These are phyloP conservation scores for Nemania diffusa DNA, from an alignment of 2,329 filamentous ascomycete species.

Conservation along the genomic window DNA sequence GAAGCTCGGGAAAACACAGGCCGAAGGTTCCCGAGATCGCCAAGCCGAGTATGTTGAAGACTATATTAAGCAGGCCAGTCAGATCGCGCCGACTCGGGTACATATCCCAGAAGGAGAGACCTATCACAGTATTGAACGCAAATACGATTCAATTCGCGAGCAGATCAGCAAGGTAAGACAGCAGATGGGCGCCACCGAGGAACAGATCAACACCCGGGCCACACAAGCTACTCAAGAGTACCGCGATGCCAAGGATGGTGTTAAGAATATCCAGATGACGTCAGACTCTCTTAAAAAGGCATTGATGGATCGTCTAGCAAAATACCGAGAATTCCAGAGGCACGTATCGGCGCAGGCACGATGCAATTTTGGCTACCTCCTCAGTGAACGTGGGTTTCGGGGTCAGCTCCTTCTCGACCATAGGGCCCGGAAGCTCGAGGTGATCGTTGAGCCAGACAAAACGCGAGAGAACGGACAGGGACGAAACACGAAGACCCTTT, in stretches of 20 bases:
- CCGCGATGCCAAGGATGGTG: slow-evolving; percentile 54
- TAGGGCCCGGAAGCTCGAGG: slow-evolving; percentile 74
- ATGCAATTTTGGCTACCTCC: slow-evolving; percentile 85
- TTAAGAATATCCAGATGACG: slow-evolving; percentile 57
- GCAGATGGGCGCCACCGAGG: slow-evolving; percentile 70
- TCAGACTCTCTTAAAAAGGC: slow-evolving; percentile 63
- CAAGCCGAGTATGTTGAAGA: slow-evolving; percentile 61
- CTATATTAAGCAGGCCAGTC: slow-evolving; percentile 65
- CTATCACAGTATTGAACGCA: slow-evolving; percentile 62
- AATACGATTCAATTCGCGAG: slow-evolving; percentile 64
- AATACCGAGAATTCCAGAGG: slow-evolving; percentile 84
- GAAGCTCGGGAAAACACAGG: slow-evolving; percentile 56
- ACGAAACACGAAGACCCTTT: slow-evolving; percentile 89
- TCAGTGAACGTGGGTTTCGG: slow-evolving; percentile 89
- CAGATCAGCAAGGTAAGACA: slow-evolving; percentile 68
- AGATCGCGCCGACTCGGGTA: slow-evolving; percentile 66
- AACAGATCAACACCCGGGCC: slow-evolving; percentile 68
- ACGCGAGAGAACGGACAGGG: slow-evolving; percentile 76
- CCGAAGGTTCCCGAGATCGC: slow-evolving; percentile 60
- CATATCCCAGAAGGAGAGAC: slow-evolving; percentile 73
- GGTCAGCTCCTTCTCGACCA: slow-evolving; percentile 85
- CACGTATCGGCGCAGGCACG: slow-evolving; percentile 88
- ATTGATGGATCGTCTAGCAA: slow-evolving; percentile 73
- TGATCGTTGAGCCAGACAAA: slow-evolving; percentile 78
- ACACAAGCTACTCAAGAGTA: slow-evolving; percentile 55